Evolutionary conservation across 306 rosid species (phyloP).

Genomic region (Malus sieversii): DNA sequence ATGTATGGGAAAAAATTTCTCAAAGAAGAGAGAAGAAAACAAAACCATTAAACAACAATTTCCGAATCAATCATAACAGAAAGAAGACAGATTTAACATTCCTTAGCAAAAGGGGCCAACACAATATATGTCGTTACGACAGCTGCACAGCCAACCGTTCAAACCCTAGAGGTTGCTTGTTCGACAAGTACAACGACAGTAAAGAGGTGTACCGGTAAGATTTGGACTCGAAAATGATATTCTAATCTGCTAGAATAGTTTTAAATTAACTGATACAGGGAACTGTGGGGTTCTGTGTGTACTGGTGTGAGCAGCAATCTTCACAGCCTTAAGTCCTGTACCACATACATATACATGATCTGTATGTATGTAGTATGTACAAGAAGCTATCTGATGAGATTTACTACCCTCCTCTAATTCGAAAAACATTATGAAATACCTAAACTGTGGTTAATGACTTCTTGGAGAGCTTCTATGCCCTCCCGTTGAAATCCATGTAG

Average conservation of each 20-base stretch:
- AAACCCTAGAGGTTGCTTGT: background rate
- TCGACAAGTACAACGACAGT: background rate
- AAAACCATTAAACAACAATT: background rate
- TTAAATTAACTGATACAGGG: conserved; percentile 16
- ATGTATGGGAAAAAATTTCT: too few relatives aligned
- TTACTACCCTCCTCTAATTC: conserved; percentile 23
- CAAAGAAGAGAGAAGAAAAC: background rate
- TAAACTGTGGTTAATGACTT: background rate
- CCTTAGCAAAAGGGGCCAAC: background rate
- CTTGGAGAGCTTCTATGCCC: conserved; percentile 8
- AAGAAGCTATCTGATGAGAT: conserved; percentile 38
- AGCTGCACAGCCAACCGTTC: background rate
- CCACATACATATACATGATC: conserved; percentile 17
- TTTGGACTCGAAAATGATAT: background rate
- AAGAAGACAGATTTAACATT: background rate
- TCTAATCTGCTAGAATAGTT: background rate
- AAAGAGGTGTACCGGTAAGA: background rate
- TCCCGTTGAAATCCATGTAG: conserved; percentile 52
- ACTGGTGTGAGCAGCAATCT: conserved; percentile 14
- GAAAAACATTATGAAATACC: conserved; percentile 15
- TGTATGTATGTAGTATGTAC: conserved; percentile 27
- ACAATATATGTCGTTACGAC: background rate
- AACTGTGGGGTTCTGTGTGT: background rate
- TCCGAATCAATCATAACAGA: background rate
- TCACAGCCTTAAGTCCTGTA: conserved; percentile 18